phyloP scores from a whole-genome alignment of 208 protist species.

The Trypanosoma avium region DNA sequence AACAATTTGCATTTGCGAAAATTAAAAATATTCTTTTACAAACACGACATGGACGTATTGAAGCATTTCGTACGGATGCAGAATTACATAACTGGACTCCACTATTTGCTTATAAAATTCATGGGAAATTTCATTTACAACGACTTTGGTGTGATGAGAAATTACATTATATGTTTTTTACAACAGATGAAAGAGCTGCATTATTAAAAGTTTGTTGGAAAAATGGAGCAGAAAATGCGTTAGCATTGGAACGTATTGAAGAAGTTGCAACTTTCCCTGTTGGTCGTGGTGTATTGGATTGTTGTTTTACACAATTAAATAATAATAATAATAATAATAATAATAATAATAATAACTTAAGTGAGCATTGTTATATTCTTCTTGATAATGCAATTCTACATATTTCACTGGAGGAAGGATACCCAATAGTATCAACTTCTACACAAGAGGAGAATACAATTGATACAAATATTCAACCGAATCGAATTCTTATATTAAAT shows the following conservation, averaged over 20 bases:
- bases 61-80: conserved; percentile 66
- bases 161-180: conserved; percentile 66
- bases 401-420: conserved; percentile 52
- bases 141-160: conserved; percentile 70
- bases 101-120: conserved; percentile 67
- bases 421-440: conserved; percentile 39
- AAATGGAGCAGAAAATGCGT: conserved; percentile 35
- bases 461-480: conserved; percentile 14
- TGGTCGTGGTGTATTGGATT: conserved; percentile 59
- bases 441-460: not conserved
- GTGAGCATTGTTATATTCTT: conserved; percentile 56
- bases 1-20: conserved; percentile 69
- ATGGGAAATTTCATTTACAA: conserved; percentile 66
- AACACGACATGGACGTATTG: conserved; percentile 65
- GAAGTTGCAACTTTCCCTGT: conserved; percentile 59
- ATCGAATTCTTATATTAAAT: too few species aligned
- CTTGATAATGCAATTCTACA: conserved; percentile 63
- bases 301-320: conserved; percentile 35
- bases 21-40: conserved; percentile 63
- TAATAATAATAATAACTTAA: not conserved
- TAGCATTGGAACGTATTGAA: conserved; percentile 48
- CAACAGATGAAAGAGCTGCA: conserved; percentile 79
- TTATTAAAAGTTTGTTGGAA: conserved; percentile 57
- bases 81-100: conserved; percentile 53
- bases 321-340: too few species aligned